phyloP scores from a whole-genome alignment of 768 basidiomycete genomes.

The Baorangia bicolor region DNA sequence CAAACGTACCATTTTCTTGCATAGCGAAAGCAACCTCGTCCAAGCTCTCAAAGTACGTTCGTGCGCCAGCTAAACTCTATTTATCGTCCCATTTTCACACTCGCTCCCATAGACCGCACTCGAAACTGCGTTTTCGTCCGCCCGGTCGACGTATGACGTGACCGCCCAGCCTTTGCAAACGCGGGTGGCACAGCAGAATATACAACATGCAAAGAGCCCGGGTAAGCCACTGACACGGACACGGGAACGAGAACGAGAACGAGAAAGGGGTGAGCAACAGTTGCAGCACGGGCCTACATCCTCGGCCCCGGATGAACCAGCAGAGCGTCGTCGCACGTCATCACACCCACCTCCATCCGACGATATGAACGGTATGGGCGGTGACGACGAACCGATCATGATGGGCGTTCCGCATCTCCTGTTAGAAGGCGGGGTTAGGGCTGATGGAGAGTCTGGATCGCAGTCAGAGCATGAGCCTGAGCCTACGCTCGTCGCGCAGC shows the following conservation, averaged over 20 bases:
- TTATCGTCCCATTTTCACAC: not conserved
- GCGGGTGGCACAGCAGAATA: conserved; percentile 3
- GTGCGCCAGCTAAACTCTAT: too few species aligned
- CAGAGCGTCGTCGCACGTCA: not conserved
- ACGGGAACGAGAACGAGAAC: not conserved
- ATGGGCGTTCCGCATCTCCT: conserved; percentile 14
- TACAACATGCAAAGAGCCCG: conserved; percentile 3
- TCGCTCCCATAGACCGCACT: conserved; percentile 50
- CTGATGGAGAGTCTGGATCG: not conserved
- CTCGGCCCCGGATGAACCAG: not conserved
- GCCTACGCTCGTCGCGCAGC: conserved; percentile 17
- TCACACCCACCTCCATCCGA: not conserved
- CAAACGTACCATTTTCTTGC: conserved; percentile 92
- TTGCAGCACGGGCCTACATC: not conserved
- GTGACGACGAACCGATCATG: not conserved
- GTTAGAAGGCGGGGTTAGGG: not conserved
- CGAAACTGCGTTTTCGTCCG: conserved; percentile 63
- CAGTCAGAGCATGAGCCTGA: conserved; percentile 15
- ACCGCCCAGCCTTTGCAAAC: conserved; percentile 23
- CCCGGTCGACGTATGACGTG: conserved; percentile 73
- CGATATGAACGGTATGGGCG: not conserved
- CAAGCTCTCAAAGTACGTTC: conserved; percentile 67
- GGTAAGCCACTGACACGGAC: not conserved
- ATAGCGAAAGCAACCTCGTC: conserved; percentile 81
- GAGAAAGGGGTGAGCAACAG: conserved; percentile 1